phyloP scores from a whole-genome alignment of 352 stramenopile genomes.

The Phytophthora cryptogea region DNA sequence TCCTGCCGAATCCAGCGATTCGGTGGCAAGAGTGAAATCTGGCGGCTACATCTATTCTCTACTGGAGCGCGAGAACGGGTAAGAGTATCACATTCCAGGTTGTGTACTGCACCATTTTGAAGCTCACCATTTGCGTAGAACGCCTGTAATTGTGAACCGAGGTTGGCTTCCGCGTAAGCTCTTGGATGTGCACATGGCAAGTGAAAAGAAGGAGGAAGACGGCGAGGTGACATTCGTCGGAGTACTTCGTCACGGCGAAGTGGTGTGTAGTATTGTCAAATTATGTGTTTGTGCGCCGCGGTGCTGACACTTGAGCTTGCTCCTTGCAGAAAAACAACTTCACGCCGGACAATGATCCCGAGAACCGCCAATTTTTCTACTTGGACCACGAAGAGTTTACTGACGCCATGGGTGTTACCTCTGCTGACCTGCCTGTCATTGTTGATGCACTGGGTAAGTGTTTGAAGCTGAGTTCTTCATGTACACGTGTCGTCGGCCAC shows the following conservation, averaged over 20 bases:
- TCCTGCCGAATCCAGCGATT: constrained; percentile 76
- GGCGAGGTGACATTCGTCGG: constrained; percentile 62
- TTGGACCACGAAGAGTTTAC: constrained; percentile 80
- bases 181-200: constrained; percentile 69
- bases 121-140: constrained; percentile 39
- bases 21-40: constrained; percentile 77
- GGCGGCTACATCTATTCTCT: constrained; percentile 88
- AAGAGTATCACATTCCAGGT: constrained; percentile 3
- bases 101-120: neutral
- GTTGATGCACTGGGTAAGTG: constrained; percentile 69
- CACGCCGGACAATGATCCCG: constrained; percentile 77
- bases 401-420: constrained; percentile 73
- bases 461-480: neutral
- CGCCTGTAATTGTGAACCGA: constrained; percentile 85
- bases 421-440: constrained; percentile 70
- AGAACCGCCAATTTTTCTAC: constrained; percentile 83
- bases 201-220: constrained; percentile 59
- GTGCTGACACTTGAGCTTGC: neutral
- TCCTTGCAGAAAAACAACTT: constrained; percentile 69
- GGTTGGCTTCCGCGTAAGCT: constrained; percentile 82
- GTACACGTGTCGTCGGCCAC: neutral
- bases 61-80: constrained; percentile 72
- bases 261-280: constrained; percentile 40
- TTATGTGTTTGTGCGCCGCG: neutral
- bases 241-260: constrained; percentile 80